phyloP scores from a whole-genome alignment of 768 basidiomycete genomes.

The Kwoniella sp. region DNA sequence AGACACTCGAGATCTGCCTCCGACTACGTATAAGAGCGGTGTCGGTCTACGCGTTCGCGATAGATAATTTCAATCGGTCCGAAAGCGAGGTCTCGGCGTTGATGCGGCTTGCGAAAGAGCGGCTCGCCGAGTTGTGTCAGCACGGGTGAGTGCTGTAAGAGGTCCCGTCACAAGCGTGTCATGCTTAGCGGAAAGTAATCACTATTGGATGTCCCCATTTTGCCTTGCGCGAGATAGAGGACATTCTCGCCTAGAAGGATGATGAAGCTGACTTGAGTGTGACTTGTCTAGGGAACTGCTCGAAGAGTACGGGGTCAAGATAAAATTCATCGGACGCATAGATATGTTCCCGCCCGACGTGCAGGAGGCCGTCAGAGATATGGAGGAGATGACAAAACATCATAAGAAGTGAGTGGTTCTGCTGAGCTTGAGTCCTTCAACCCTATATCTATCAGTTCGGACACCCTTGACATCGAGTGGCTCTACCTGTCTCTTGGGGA shows the following conservation, averaged over 20 bases:
- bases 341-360: constrained; percentile 79
- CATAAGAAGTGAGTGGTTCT: constrained; percentile 65
- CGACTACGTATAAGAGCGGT: constrained; percentile 78
- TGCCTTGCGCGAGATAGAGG: no score
- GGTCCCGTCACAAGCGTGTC: neutral
- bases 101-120: constrained; percentile 79
- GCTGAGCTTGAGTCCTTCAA: neutral
- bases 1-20: constrained; percentile 86
- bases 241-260: no score
- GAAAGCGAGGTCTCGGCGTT: constrained; percentile 81
- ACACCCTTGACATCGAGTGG: neutral
- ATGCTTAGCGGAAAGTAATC: neutral
- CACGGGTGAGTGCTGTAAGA: constrained; percentile 67
- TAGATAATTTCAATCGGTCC: constrained; percentile 92
- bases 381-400: constrained; percentile 74
- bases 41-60: constrained; percentile 94
- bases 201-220: no score
- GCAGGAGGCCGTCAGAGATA: constrained; percentile 67
- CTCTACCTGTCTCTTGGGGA: neutral
- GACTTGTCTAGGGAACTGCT: constrained; percentile 67
- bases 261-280: neutral
- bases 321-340: constrained; percentile 77
- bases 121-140: constrained; percentile 73
- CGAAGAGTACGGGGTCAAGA: constrained; percentile 75
- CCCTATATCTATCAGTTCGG: neutral